Base-by-base conservation (phyloP, 768 basidiomycete species). In the Naganishia randhawae region DNA sequence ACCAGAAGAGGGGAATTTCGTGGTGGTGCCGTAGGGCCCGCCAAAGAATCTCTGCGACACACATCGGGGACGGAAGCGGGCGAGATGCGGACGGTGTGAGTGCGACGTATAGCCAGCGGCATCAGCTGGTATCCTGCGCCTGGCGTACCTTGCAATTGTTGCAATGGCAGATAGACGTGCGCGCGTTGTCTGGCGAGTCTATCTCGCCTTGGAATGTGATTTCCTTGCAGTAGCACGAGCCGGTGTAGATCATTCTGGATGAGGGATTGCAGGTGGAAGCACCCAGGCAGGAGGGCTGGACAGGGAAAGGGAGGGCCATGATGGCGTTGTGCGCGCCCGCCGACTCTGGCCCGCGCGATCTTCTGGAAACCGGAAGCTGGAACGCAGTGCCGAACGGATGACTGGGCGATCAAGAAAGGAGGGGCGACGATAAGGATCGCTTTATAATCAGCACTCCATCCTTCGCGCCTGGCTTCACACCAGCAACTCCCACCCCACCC, bases 141-240 rank as follows among this genome's bases (percentile, higher is more conserved):
- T n/a, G n/a, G n/a, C 57, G 37, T 27, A 61, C 57, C 57, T 61
- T 61, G 57, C 57, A 42, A 25, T 61, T 61, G 35, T 35, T 35
- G 57, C 57, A 61, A 41, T 61, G 57, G 22, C 57, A 61, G 57
- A 61, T 35, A 11, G 57, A 61, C 10, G 57, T 61, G 6, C 57
- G 35, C 57, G 57, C 57, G 57, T 42, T 42, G 27, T 37, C 25
- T 14, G 57, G 37, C 22, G 37, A 35, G 57, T 61, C 39, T 25
- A 61, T 61, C 33, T 42, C 57, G 25, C 57, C 57, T 39, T 61
- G 35, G 19, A 61, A 42, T 31, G 37, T 61, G 33, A 61, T 39
- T 27, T 61, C 37, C 37, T 41, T 61, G 57, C 57, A 61, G 39
- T 61, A 61, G 57, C 57, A 61, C 25, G 57, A 61, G 37, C 57